These are phyloP conservation scores for Acorus calamus DNA, from an alignment of 106 monocot genomes.

Conservation along the genomic window DNA sequence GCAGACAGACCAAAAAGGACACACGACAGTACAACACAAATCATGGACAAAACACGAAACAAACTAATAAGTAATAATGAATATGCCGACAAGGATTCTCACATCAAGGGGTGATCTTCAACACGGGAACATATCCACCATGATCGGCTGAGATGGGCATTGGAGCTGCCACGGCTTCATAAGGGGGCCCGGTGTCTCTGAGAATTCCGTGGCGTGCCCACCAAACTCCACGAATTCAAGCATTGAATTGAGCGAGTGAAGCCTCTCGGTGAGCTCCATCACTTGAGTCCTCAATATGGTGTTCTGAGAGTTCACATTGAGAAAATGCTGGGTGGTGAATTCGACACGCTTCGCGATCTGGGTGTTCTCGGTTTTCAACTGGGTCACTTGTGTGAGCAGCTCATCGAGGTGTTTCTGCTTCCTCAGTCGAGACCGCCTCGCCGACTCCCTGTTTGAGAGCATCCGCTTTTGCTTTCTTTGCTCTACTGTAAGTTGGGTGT, in stretches of 20 bases:
- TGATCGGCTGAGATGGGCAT: constrained; percentile 12
- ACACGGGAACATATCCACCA: constrained; percentile 20
- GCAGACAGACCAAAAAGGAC: no score
- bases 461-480: constrained; percentile 65
- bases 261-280: constrained; percentile 40
- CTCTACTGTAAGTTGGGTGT: constrained; percentile 19
- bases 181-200: constrained; percentile 25
- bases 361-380: constrained; percentile 40
- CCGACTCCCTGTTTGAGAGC: constrained; percentile 84
- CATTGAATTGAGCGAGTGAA: constrained; percentile 40
- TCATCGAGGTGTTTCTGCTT: constrained; percentile 74
- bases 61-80: no score
- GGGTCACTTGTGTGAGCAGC: constrained; percentile 28
- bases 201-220: constrained; percentile 48
- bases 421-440: constrained; percentile 57
- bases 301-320: constrained; percentile 35
- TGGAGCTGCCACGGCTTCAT: constrained; percentile 36
- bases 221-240: constrained; percentile 40
- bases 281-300: constrained; percentile 36
- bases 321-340: constrained; percentile 17
- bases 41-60: no score
- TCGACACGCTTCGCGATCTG: constrained; percentile 31
- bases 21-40: no score
- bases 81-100: no score
- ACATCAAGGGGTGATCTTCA: neutral